These are phyloP conservation scores for Clavariopsis aquatica DNA, from an alignment of 495 filamentous ascomycete species.

Conservation along the genomic window DNA sequence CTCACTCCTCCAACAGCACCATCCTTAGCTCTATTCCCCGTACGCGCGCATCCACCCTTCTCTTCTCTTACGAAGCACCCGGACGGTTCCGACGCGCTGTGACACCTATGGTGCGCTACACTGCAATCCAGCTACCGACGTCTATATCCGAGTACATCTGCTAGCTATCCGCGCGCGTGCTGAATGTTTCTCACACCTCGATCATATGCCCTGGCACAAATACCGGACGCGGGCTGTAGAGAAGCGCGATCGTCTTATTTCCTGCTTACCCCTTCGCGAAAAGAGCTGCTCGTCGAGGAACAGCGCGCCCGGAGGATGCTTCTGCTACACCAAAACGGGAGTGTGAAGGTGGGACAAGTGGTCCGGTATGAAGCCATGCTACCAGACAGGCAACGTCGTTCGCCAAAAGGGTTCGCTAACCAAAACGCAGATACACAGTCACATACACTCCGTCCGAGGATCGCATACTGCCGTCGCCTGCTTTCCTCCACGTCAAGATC, in stretches of 20 bases:
- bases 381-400: not conserved
- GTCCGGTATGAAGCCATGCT: slow-evolving; percentile 56
- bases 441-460: slow-evolving; percentile 90
- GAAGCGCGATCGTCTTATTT: slow-evolving; percentile 33
- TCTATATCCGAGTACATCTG: slow-evolving; percentile 3
- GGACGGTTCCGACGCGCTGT: not conserved
- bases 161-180: slow-evolving; percentile 30
- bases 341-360: slow-evolving; percentile 89
- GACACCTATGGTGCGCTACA: slow-evolving; percentile 21
- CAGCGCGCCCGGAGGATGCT: slow-evolving; percentile 62
- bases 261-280: slow-evolving; percentile 31
- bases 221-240: slow-evolving; percentile 35
- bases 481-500: slow-evolving; percentile 76
- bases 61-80: not conserved
- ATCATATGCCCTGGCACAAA: slow-evolving; percentile 35
- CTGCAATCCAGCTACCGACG: not conserved
- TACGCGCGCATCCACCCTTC: not conserved
- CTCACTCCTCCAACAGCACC: not conserved
- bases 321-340: slow-evolving; percentile 82
- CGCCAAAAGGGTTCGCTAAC: not conserved
- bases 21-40: not conserved
- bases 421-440: slow-evolving; percentile 71
- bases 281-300: slow-evolving; percentile 33
- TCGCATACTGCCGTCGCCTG: slow-evolving; percentile 80
- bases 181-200: slow-evolving; percentile 42